A percentile compares a stretch with the other conserved stretches of the same genome.
These are phyloP conservation scores for Achaetomiella virescens DNA, from an alignment of 495 filamentous ascomycete species.

Conservation along the genomic window DNA sequence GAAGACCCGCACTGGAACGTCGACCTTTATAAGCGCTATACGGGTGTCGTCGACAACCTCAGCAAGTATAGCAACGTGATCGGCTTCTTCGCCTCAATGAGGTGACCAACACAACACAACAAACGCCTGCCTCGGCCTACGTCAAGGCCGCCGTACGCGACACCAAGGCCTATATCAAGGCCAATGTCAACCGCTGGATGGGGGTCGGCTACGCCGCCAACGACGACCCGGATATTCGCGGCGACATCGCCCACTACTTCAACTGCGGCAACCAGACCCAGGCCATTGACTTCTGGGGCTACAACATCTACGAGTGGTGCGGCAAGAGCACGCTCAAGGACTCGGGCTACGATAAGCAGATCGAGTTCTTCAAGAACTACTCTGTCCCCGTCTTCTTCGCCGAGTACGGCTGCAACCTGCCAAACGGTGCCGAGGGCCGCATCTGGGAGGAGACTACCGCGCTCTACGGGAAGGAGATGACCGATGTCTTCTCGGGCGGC, in stretches of 20 bases:
- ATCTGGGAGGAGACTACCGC: constrained; percentile 80
- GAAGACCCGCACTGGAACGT: constrained; percentile 69
- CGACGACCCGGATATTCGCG: constrained; percentile 76
- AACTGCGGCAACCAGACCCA: constrained; percentile 66
- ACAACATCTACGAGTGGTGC: constrained; percentile 99
- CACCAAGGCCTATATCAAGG: constrained; percentile 84
- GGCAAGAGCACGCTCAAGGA: constrained; percentile 64
- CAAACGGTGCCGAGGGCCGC: constrained; percentile 55
- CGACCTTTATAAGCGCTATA: constrained; percentile 71
- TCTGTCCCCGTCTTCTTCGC: constrained; percentile 94
- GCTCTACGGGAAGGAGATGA: constrained; percentile 78
- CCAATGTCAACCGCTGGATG: constrained; percentile 68
- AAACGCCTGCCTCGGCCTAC: constrained; percentile 80
- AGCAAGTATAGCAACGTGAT: constrained; percentile 76
- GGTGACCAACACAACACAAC: constrained; percentile 77
- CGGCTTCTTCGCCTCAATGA: constrained; percentile 97
- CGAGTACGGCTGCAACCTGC: constrained; percentile 89
- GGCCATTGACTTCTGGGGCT: constrained; percentile 92
- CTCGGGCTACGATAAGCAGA: constrained; percentile 75
- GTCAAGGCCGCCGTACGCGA: constrained; percentile 96
- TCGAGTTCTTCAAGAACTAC: constrained; percentile 77
- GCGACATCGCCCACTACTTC: constrained; percentile 79
- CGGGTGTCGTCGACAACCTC: constrained; percentile 72
- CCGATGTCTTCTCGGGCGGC: constrained; percentile 79
- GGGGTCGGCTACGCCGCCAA: constrained; percentile 94